Evolutionary conservation across 176 grass and related monocot species (phyloP), one percentile per base, ranked within the genome.

Genomic region (Musa beccarii): DNA sequence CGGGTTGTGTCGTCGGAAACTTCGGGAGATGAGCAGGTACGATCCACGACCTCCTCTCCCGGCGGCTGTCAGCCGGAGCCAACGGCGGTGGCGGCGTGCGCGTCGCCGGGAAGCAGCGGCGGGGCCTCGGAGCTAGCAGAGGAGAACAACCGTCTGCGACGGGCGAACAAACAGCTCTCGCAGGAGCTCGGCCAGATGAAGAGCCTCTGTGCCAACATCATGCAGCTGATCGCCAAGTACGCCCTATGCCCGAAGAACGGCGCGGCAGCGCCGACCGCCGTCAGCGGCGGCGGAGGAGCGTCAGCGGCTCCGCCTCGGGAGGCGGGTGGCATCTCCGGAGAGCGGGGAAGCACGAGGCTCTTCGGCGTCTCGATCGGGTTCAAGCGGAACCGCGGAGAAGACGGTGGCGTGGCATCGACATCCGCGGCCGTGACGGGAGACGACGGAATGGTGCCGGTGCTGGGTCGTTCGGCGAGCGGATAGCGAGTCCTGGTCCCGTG

Each of bases 281-380:
- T 17, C 34, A 49, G 13, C 53, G 68, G 49, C 34, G 61, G 51
- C 3, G 81, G 51, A 22, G 49, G 19, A 26, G 15, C 65, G 2
- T 49, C 52, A 26, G 23, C 19, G 9, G 0, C 65, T 55, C 66
- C 51, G 53, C 65, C 53, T 21, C 66, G 16, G 11, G 66, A 68
- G 2, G 0, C 11, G 23, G 9, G 10, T 43, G 34, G 34, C 34
- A 0, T 3, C 4, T 43, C 34, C 34, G 34, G 34, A 43, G 34
- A 43, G 34, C 34, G 34, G 49, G 25, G 16, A 49, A 51, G 15
- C 68, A 70, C 86, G 52, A 82, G 76, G 86, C 86, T 89, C 20
- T 92, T 92, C 28, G 89, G 92, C 73, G 84, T 82, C 59, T 74
- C 92, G 16, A 96, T 96, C 59, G 80, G 79, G 25, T n/a, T 64